Evolutionary conservation across 768 basidiomycete genomes (phyloP), one percentile per base, ranked within the genome.

Genomic region (Termitomyces sp.): DNA sequence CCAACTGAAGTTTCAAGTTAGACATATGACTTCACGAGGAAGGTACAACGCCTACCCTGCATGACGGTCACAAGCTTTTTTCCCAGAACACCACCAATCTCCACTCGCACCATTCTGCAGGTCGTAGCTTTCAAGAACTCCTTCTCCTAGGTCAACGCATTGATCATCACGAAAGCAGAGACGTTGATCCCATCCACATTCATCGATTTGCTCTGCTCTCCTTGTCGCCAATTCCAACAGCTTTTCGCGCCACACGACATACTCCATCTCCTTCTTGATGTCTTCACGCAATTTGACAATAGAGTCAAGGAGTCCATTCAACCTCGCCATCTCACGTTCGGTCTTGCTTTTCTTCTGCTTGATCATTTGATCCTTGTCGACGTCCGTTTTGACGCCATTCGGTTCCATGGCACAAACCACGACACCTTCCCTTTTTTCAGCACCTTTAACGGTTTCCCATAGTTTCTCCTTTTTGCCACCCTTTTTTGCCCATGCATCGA

Each of bases 141-240:
- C 81, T 2, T 71, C 74, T 9, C 84, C 87, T 69, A 85, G 87
- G 48, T 87, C 87, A 37, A 73, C 79, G 77, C 84, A 92, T 67
- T 91, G 89, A 56, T 86, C 84, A 46, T 92, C 89, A n/a, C 87
- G 87, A 66, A 87, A 86, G 58, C 89, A 89, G 23, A 97, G 76
- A 31, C 94, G 79, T 63, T 87, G 85, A 69, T 97, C 94, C 86
- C 93, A 95, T 5, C 95, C 93, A 70, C 94, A 97, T 63, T 84
- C 82, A 17, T 82, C 81, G 16, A 83, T 67, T n/a, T 74, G 72
- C 58, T 84, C 83, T 10, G 88, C 83, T 37, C 89, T 79, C 43
- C 82, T 82, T n/a, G 74, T 77, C 23, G 89, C 90, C 42, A 90
- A 77, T 56, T 83, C 79, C 16, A 90, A 73, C 29, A 92, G 69